phyloP scores from a whole-genome alignment of 2,329 filamentous ascomycete genomes.

The Diaporthe sp. region DNA sequence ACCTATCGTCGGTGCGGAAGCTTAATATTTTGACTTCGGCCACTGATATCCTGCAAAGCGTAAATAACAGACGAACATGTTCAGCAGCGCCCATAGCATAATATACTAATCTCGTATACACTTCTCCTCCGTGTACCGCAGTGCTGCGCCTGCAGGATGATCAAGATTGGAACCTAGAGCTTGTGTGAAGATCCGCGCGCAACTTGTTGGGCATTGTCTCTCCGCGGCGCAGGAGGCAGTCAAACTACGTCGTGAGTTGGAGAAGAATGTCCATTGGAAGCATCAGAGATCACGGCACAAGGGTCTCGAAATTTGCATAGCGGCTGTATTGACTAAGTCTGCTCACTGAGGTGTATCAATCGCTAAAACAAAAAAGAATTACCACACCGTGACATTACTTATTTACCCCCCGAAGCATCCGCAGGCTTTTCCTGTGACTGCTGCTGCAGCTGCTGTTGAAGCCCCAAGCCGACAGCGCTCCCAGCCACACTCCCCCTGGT shows the following conservation, averaged over 20 bases:
- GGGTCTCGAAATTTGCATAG: neutral
- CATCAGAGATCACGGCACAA: neutral
- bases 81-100: neutral
- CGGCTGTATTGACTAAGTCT: neutral
- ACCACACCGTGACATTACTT: slow-evolving; percentile 7
- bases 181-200: neutral
- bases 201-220: too few species aligned
- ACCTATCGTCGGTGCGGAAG: neutral
- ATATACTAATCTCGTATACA: neutral
- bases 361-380: slow-evolving; percentile 12
- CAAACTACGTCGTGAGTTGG: neutral
- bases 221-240: neutral
- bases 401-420: neutral
- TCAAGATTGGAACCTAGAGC: neutral
- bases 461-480: neutral
- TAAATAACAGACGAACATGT: slow-evolving; percentile 18
- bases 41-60: neutral
- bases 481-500: neutral
- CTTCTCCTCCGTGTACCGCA: neutral
- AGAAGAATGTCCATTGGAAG: too few species aligned
- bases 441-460: slow-evolving; percentile 15
- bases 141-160: neutral
- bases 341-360: slow-evolving; percentile 7
- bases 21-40: slow-evolving; percentile 12
- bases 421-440: neutral